A percentile compares a stretch with the other conserved stretches of the same genome.
These are phyloP conservation scores for Corrigiola litoralis DNA, from an alignment of 179 eudicot species.

Conservation along the genomic window DNA sequence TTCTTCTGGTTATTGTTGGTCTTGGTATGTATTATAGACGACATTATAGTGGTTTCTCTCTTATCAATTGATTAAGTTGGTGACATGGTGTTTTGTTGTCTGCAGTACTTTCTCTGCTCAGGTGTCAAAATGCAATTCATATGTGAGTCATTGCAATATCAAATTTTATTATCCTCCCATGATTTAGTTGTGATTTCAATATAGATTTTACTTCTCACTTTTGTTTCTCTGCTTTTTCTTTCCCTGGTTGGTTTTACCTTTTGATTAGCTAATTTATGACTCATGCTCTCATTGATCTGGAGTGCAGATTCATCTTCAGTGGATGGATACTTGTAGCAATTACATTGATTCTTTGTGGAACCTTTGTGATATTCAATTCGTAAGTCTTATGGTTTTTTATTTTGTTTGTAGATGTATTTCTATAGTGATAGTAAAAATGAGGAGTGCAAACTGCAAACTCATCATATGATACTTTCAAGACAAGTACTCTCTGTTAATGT, in stretches of 20 bases:
- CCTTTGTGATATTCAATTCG: slow-evolving; percentile 75
- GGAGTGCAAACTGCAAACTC: neutral
- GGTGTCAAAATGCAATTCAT: slow-evolving; percentile 62
- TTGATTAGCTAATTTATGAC: neutral
- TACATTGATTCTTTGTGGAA: slow-evolving; percentile 80
- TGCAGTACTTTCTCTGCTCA: slow-evolving; percentile 67
- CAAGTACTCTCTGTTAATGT: neutral
- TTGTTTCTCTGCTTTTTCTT: neutral
- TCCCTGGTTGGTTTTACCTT: neutral
- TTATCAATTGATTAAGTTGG: neutral
- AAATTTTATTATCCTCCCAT: neutral
- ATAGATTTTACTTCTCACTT: too few species aligned
- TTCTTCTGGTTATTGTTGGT: slow-evolving; percentile 67
- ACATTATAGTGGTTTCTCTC: neutral
- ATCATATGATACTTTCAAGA: neutral
- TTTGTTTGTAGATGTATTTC: neutral
- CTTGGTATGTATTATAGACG: slow-evolving; percentile 49
- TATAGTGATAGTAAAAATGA: neutral
- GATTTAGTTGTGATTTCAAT: neutral
- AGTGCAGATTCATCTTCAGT: slow-evolving; percentile 68
- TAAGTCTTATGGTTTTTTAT: slow-evolving; percentile 26
- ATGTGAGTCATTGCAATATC: slow-evolving; percentile 43
- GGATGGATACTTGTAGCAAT: slow-evolving; percentile 90
- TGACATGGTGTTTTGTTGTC: slow-evolving; percentile 14
- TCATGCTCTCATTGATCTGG: neutral